Evolutionary conservation across 768 basidiomycete genomes (phyloP), one percentile per base, ranked within the genome.

Genomic region (Collybiopsis confluens): DNA sequence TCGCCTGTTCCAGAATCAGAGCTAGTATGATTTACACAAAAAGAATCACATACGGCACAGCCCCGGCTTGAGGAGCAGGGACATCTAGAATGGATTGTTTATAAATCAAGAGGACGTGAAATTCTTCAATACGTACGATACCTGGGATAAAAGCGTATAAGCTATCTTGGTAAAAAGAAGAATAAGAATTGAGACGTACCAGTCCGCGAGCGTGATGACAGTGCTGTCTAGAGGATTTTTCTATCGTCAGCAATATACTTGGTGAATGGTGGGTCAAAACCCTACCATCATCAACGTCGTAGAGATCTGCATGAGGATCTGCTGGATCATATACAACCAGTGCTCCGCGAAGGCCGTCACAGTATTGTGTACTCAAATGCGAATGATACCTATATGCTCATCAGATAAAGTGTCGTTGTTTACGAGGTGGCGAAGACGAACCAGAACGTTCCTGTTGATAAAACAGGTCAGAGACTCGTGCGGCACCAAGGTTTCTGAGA

Each of bases 311-410:
- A 44, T 64, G 66, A 15, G 74, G 75, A 52, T 77, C 76, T 11
- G 70, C 21, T 15, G 62, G 63, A 16, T 70, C 68, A 33, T 71
- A 68, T 13, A 73, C 60, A 16, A 73, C 58, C 20, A 72, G 26
- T 7, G 66, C 64, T 4, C 70, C 73, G 27, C 73, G 63, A 47
- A 75, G 61, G 0, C 73, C 73, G 21, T 75, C 72, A 30, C 74
- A 74, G 48, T 72, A 73, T 56, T 72, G 74, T 5, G 63, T 63
- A 18, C 59, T 15, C 35, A 15, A 20, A 20, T 63, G 62, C 18
- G 38, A 57, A 56, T 23, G 59, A 63, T 43, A 68, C 70, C 20
- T n/a, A n/a, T n/a, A n/a, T n/a, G n/a, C n/a, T n/a, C n/a, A n/a
- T n/a, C n/a, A n/a, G n/a, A n/a, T n/a, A n/a, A n/a, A n/a, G n/a